A percentile compares a stretch with the other conserved stretches of the same genome.
phyloP scores from a whole-genome alignment of 2,329 filamentous ascomycete genomes.

The Diaporthe ampelina region DNA sequence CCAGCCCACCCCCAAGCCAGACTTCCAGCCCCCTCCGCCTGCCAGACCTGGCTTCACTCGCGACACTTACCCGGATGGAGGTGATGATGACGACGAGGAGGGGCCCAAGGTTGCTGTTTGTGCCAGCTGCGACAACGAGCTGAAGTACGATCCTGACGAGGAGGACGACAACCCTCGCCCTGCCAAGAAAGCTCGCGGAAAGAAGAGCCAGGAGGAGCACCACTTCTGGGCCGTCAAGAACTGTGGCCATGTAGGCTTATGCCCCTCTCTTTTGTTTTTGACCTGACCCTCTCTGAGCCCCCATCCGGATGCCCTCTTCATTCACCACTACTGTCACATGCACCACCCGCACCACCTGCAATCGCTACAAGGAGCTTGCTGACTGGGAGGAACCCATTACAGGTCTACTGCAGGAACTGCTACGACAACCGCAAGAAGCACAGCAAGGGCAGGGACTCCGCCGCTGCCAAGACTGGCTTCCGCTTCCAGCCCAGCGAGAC shows the following conservation, averaged over 20 bases:
- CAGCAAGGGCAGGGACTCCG: slow-evolving; percentile 49
- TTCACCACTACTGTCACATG: background rate
- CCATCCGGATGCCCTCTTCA: background rate
- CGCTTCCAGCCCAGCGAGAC: slow-evolving; percentile 46
- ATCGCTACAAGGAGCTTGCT: background rate
- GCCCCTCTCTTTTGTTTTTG: background rate
- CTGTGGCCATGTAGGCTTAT: slow-evolving; percentile 85
- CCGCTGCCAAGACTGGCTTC: slow-evolving; percentile 52
- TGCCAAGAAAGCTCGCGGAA: slow-evolving; percentile 58
- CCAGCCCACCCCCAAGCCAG: slow-evolving; percentile 57
- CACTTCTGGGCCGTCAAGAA: slow-evolving; percentile 93
- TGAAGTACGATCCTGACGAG: slow-evolving; percentile 77
- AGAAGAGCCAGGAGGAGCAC: slow-evolving; percentile 74
- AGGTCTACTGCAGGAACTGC: slow-evolving; percentile 76
- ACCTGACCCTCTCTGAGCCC: background rate
- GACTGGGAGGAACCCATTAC: slow-evolving; percentile 4
- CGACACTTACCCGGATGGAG: slow-evolving; percentile 47
- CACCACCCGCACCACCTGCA: background rate
- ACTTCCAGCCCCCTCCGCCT: slow-evolving; percentile 73
- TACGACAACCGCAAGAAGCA: slow-evolving; percentile 67
- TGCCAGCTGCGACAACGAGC: slow-evolving; percentile 86
- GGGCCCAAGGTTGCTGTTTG: slow-evolving; percentile 84
- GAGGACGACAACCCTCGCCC: slow-evolving; percentile 47
- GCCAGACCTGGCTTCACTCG: slow-evolving; percentile 85
- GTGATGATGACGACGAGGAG: slow-evolving; percentile 67